Conservation (phyloP, 495 filamentous ascomycete species). For the Lasiosphaeriaceae sp. region DNA sequence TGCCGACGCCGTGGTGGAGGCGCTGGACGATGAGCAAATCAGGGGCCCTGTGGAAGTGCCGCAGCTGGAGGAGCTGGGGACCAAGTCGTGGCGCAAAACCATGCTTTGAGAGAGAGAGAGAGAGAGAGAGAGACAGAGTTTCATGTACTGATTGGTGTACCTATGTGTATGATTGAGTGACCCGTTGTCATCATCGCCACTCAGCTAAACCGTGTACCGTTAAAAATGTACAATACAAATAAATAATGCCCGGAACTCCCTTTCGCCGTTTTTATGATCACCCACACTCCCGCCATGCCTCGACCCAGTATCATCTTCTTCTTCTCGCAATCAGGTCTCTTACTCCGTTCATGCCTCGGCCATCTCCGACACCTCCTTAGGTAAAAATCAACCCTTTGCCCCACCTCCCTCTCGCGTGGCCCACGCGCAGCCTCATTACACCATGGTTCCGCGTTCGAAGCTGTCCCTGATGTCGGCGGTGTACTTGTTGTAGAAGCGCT, state of each 20-base stretch:
- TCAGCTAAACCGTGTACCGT: neutral
- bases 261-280: too few relatives aligned
- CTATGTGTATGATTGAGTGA: neutral
- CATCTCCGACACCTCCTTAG: too few relatives aligned
- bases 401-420: too few relatives aligned
- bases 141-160: neutral
- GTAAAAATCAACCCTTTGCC: too few relatives aligned
- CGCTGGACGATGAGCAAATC: conserved; percentile 62
- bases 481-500: conserved; percentile 97
- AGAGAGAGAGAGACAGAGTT: too few relatives aligned
- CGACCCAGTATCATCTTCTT: too few relatives aligned
- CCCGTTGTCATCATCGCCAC: neutral
- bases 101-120: conserved; percentile 58
- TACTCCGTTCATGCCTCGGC: too few relatives aligned
- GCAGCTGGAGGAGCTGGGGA: conserved; percentile 69
- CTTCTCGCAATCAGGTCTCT: too few relatives aligned
- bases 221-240: conserved; percentile 5
- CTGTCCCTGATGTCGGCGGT: conserved; percentile 95
- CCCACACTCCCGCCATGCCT: too few relatives aligned
- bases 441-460: conserved; percentile 94
- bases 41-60: conserved; percentile 66
- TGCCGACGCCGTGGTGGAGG: conserved; percentile 79
- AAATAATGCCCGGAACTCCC: too few relatives aligned
- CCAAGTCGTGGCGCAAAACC: conserved; percentile 71
- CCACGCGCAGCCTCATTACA: conserved; percentile 50